These are phyloP conservation scores for Lenwebbia sp. DNA, from an alignment of 345 rosid genomes.

Conservation along the genomic window DNA sequence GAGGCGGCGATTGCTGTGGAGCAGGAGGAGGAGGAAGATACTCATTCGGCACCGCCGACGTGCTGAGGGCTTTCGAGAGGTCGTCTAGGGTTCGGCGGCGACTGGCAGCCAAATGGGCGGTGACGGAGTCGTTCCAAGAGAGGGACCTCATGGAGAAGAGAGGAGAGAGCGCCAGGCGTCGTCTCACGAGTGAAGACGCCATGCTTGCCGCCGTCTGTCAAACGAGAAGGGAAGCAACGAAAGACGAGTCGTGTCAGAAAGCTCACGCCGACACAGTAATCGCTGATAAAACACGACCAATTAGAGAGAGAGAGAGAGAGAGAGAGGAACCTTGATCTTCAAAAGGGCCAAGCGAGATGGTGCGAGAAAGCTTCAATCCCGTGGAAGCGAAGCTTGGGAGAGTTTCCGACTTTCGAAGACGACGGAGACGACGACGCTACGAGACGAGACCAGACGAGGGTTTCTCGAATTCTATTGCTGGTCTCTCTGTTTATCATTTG, in stretches of 20 bases:
- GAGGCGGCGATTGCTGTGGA: not conserved
- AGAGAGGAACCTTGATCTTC: not conserved
- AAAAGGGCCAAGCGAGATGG: not conserved
- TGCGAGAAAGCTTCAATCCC: not conserved
- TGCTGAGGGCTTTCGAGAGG: not conserved
- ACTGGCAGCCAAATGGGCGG: not conserved
- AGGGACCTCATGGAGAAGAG: not conserved
- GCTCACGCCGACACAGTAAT: not conserved
- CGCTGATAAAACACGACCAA: not conserved
- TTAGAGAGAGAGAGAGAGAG: not conserved
- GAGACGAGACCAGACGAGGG: not conserved
- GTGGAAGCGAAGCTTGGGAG: not conserved
- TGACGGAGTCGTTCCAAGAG: not conserved
- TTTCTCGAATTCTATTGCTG: not conserved
- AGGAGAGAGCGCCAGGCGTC: not conserved
- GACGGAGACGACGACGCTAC: not conserved
- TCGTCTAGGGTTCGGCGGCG: not conserved
- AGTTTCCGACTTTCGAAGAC: not conserved
- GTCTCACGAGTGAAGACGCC: not conserved
- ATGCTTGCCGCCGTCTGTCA: not conserved
- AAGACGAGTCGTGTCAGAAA: not conserved
- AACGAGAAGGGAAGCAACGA: not conserved
- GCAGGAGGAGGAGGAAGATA: constrained; percentile 1
- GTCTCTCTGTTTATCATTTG: not conserved
- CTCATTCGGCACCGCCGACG: constrained; percentile 11